Evolutionary conservation across 169 alveolate species (phyloP).

Genomic region (Plasmodium fragile): DNA sequence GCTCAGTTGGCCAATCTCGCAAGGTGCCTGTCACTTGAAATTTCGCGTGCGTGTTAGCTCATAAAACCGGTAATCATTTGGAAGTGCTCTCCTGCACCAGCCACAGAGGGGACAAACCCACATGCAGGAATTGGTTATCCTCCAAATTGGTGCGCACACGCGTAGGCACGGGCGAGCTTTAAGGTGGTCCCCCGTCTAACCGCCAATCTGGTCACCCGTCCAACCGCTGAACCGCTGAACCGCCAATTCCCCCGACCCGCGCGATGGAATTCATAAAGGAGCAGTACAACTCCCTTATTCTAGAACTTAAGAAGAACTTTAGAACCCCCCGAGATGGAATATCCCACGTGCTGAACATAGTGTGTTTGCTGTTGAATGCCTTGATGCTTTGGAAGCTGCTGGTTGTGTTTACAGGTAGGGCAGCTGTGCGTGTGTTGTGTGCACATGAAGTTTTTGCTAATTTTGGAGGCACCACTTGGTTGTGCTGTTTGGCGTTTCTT

Average conservation of each 20-base stretch:
- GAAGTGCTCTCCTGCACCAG: not conserved
- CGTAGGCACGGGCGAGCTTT: not conserved
- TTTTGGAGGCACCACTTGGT: not conserved
- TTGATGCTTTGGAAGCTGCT: constrained; percentile 66
- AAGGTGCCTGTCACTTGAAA: not conserved
- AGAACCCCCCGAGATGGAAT: constrained; percentile 54
- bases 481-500: not conserved
- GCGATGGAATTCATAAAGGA: constrained; percentile 56
- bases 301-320: constrained; percentile 53
- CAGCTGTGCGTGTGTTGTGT: not conserved
- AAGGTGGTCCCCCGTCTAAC: not conserved
- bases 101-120: not conserved
- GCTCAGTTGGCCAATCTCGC: not conserved
- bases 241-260: not conserved
- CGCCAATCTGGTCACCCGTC: not conserved
- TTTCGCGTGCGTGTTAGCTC: not conserved
- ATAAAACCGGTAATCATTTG: not conserved
- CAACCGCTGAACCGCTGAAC: not conserved
- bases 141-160: not conserved
- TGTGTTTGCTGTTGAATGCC: constrained; percentile 49
- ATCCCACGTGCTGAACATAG: constrained; percentile 26
- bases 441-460: not conserved
- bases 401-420: constrained; percentile 38
- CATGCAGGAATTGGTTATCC: not conserved
- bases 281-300: constrained; percentile 31